Evolutionary conservation across 1,284 basidiomycete species (phyloP).

Genomic region (Pterula multifida): DNA sequence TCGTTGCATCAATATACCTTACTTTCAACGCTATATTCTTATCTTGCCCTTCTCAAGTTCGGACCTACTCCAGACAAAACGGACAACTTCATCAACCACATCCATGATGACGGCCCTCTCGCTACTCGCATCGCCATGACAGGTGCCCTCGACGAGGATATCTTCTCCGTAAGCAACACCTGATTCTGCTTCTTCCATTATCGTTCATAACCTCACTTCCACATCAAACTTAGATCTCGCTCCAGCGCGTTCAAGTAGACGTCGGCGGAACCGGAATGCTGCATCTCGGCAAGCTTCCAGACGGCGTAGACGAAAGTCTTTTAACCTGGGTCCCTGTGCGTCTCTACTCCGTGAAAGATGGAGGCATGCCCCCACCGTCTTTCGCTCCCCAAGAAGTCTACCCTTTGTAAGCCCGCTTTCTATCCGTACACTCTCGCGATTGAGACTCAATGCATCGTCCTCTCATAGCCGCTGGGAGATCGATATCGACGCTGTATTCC

Average conservation of each 20-base stretch:
- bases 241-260: slow-evolving; percentile 39
- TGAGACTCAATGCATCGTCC: too few relatives aligned
- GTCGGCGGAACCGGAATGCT: slow-evolving; percentile 37
- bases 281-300: slow-evolving; percentile 39
- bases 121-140: not conserved
- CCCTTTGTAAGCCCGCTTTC: slow-evolving; percentile 9
- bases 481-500: slow-evolving; percentile 39
- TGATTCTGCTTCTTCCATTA: slow-evolving; percentile 19
- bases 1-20: slow-evolving; percentile 8
- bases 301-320: slow-evolving; percentile 23
- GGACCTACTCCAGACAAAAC: not conserved
- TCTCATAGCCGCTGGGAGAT: slow-evolving; percentile 50
- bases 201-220: slow-evolving; percentile 26
- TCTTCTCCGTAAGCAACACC: not conserved
- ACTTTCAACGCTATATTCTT: not conserved
- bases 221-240: slow-evolving; percentile 21
- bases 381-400: slow-evolving; percentile 34
- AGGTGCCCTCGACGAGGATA: not conserved
- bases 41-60: not conserved
- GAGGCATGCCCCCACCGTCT: slow-evolving; percentile 28
- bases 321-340: slow-evolving; percentile 42
- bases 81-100: slow-evolving; percentile 14
- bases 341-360: slow-evolving; percentile 26
- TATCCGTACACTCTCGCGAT: slow-evolving; percentile 3
- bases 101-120: not conserved